Conservation (phyloP, 768 basidiomycete species). For the Mrakia gelida region DNA sequence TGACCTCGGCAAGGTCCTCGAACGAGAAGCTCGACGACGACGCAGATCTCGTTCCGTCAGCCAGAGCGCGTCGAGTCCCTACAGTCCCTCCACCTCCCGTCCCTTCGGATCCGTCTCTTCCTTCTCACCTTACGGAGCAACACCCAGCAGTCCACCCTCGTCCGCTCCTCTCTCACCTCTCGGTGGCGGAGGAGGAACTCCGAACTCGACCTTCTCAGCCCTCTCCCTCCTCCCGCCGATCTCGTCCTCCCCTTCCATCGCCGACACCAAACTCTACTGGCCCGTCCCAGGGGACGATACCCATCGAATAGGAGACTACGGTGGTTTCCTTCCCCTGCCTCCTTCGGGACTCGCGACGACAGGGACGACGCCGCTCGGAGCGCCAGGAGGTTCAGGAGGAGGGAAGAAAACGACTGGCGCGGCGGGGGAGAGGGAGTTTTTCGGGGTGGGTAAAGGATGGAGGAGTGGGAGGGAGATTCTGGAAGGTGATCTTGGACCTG, state of each 20-base stretch:
- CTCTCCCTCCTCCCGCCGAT: background rate
- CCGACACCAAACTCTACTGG: conserved; percentile 49
- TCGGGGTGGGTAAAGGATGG: conserved; percentile 38
- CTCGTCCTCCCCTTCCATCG: conserved; percentile 4
- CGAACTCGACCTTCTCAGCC: background rate
- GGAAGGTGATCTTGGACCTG: too few species aligned
- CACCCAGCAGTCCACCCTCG: background rate
- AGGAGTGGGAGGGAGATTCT: conserved; percentile 20
- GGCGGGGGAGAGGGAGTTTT: conserved; percentile 40
- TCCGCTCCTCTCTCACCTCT: background rate
- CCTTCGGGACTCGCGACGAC: background rate
- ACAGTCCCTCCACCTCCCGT: background rate
- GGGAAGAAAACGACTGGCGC: conserved; percentile 9
- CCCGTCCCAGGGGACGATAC: conserved; percentile 67
- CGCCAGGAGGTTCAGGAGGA: conserved; percentile 5
- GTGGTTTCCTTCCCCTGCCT: conserved; percentile 33
- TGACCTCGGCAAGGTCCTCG: background rate
- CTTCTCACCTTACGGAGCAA: background rate
- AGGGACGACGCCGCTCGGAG: background rate
- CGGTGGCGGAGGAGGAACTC: background rate
- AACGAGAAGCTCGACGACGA: conserved; percentile 16
- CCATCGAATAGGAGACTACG: conserved; percentile 67
- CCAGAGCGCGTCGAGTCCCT: background rate
- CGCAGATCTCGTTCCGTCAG: conserved; percentile 6
- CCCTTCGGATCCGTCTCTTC: background rate